Evolutionary conservation across 2,329 filamentous ascomycete genomes (phyloP).

Genomic region (Neoascochyta sp.): DNA sequence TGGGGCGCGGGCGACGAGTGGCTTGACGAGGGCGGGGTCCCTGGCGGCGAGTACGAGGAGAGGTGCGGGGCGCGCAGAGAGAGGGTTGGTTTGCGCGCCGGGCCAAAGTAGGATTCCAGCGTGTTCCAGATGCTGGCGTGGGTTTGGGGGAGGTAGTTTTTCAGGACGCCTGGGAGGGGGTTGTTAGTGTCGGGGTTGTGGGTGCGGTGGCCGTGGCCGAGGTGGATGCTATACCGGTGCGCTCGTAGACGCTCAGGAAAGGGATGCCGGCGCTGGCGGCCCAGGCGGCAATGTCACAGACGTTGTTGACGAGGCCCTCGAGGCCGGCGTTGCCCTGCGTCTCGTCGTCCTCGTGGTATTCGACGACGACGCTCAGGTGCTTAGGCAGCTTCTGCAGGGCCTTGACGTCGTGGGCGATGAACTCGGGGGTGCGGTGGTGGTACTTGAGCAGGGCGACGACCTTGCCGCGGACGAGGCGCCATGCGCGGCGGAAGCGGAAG

Average conservation of each 20-base stretch:
- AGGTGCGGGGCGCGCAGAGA: constrained; percentile 70
- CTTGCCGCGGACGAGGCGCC: constrained; percentile 73
- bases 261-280: constrained; percentile 85
- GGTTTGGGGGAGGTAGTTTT: constrained; percentile 80
- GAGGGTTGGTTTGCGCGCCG: constrained; percentile 61
- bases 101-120: constrained; percentile 82
- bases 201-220: background rate
- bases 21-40: constrained; percentile 38
- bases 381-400: constrained; percentile 70
- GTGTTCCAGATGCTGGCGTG: constrained; percentile 76
- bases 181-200: constrained; percentile 4
- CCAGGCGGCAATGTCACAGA: constrained; percentile 90
- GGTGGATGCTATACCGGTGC: constrained; percentile 62
- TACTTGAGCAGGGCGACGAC: constrained; percentile 82
- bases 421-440: constrained; percentile 90
- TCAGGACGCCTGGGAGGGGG: constrained; percentile 70
- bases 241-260: constrained; percentile 86
- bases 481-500: constrained; percentile 74
- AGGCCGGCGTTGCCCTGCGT: constrained; percentile 66
- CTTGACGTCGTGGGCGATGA: constrained; percentile 84
- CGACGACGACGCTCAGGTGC: constrained; percentile 83
- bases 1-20: constrained; percentile 39
- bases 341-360: constrained; percentile 62
- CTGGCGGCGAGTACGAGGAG: constrained; percentile 53
- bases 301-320: constrained; percentile 82